phyloP scores from a whole-genome alignment of 306 rosid species.

The Castanopsis chinensis region DNA sequence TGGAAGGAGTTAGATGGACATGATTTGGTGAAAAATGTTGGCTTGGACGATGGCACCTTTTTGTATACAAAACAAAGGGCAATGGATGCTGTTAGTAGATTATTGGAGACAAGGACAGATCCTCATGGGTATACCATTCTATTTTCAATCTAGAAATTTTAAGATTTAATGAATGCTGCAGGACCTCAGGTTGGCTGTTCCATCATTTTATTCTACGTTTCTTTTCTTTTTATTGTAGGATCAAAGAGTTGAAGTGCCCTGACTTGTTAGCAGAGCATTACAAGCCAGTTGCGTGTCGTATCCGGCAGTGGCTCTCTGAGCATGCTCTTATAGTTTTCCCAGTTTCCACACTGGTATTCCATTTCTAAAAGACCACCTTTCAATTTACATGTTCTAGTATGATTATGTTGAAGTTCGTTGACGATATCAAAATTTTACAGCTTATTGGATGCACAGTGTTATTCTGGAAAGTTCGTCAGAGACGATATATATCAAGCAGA shows the following conservation, averaged over 20 bases:
- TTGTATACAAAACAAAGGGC: constrained; percentile 57
- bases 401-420: constrained; percentile 38
- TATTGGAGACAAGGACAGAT: constrained; percentile 51
- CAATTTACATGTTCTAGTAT: constrained; percentile 28
- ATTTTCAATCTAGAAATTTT: constrained; percentile 3
- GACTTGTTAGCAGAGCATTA: constrained; percentile 54
- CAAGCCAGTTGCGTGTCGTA: constrained; percentile 63
- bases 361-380: constrained; percentile 32
- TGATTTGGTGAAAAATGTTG: constrained; percentile 35
- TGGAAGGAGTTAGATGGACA: constrained; percentile 44
- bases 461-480: constrained; percentile 42
- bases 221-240: constrained; percentile 38
- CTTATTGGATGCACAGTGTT: constrained; percentile 55
- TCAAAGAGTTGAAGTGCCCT: constrained; percentile 82
- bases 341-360: constrained; percentile 61
- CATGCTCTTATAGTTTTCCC: constrained; percentile 49
- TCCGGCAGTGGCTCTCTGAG: constrained; percentile 60
- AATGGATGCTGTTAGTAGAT: constrained; percentile 42
- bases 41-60: constrained; percentile 38
- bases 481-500: constrained; percentile 43
- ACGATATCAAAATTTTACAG: constrained; percentile 53
- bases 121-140: constrained; percentile 57
- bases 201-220: neutral
- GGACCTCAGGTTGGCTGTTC: constrained; percentile 12
- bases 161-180: constrained; percentile 9